These are phyloP conservation scores for Byssoonygena ceratinophila DNA, from an alignment of 2,329 filamentous ascomycete genomes.

Conservation along the genomic window DNA sequence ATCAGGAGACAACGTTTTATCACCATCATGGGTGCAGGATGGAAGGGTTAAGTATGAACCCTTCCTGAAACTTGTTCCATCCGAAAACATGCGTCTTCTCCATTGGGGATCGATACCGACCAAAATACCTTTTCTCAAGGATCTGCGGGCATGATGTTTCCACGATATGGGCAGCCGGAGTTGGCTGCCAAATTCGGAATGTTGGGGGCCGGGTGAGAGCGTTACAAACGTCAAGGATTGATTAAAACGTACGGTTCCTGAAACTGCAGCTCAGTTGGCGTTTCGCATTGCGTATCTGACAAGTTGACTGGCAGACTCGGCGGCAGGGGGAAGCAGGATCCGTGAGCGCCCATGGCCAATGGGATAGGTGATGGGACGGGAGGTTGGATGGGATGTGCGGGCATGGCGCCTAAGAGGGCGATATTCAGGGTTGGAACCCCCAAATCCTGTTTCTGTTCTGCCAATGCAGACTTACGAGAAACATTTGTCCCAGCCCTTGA, in stretches of 20 bases:
- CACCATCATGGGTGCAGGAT: neutral
- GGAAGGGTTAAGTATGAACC: neutral
- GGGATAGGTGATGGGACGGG: no score
- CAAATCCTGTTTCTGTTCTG: no score
- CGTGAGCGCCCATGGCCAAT: no score
- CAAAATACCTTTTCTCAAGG: neutral
- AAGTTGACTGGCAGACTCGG: neutral
- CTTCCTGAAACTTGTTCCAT: no score
- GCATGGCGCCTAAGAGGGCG: no score
- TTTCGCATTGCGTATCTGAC: neutral
- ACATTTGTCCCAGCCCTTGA: no score
- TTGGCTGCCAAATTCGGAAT: neutral
- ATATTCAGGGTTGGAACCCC: no score
- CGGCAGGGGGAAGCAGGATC: neutral
- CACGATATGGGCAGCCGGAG: neutral
- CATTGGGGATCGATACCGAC: neutral
- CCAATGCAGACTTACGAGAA: no score
- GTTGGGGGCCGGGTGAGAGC: neutral
- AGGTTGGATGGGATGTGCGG: no score
- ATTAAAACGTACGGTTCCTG: neutral
- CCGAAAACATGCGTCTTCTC: neutral
- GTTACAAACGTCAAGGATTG: neutral
- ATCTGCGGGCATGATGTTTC: neutral
- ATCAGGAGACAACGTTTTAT: no score
- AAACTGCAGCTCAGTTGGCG: neutral